phyloP scores from a whole-genome alignment of 2,329 filamentous ascomycete species.

The Trichoderma sp. region DNA sequence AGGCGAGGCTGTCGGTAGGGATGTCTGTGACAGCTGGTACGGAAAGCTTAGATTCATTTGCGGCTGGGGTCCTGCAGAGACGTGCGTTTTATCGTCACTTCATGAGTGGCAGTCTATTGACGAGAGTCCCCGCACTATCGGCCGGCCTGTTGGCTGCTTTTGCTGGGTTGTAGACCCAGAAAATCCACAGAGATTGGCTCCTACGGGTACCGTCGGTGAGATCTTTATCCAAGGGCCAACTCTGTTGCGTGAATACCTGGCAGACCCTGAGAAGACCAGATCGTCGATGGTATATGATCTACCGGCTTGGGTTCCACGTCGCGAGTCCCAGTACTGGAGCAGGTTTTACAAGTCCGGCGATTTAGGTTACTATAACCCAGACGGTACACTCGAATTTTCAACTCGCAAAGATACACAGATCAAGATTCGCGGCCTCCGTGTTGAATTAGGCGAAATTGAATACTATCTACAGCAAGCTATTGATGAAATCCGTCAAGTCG shows the following conservation, averaged over 20 bases:
- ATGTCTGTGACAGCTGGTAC: slow-evolving; percentile 4
- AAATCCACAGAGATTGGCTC: slow-evolving; percentile 3
- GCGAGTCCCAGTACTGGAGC: not conserved
- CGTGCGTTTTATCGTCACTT: slow-evolving; percentile 4
- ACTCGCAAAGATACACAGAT: slow-evolving; percentile 17
- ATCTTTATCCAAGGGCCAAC: slow-evolving; percentile 10
- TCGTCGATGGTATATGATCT: not conserved
- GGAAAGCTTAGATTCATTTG: slow-evolving; percentile 1
- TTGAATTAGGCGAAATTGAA: slow-evolving; percentile 16
- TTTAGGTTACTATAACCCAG: slow-evolving; percentile 4
- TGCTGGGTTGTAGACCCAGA: slow-evolving; percentile 18
- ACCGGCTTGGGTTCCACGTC: slow-evolving; percentile 1
- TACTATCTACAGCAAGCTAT: slow-evolving; percentile 4
- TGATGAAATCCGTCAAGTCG: not conserved
- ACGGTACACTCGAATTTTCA: slow-evolving; percentile 6
- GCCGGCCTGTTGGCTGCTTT: slow-evolving; percentile 12
- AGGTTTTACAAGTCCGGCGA: slow-evolving; percentile 12
- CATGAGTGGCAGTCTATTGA: not conserved
- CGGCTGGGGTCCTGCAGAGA: slow-evolving; percentile 15
- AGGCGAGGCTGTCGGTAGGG: not conserved
- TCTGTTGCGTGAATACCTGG: slow-evolving; percentile 8
- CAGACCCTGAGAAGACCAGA: not conserved
- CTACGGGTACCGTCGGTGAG: slow-evolving; percentile 6
- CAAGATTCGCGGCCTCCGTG: slow-evolving; percentile 14
- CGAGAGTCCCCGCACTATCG: slow-evolving; percentile 2